Evolutionary conservation across 192 early-diverging fungal genomes (phyloP), one percentile per base, ranked within the genome.

Genomic region (Coemansia sp.): DNA sequence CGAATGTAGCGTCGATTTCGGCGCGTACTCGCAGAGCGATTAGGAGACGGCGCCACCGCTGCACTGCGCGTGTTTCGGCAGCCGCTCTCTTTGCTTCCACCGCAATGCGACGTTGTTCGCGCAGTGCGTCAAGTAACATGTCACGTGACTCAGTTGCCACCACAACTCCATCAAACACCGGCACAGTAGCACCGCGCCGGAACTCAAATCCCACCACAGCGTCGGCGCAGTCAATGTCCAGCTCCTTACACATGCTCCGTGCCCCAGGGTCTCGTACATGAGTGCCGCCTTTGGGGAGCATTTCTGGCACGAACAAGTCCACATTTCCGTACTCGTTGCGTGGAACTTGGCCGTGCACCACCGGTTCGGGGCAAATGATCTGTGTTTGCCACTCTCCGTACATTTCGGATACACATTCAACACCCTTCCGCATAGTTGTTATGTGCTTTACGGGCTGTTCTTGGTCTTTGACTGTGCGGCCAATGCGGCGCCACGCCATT

Each of bases 381-480:
- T 85, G 82, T 9, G 94, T 97, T 75, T 98, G 94, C 94, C 93
- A 97, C 57, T 89, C 87, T 31, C 89, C 96, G 70, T 85, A 97
- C 26, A 92, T 74, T 42, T 51, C 62, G 2, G 44, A 17, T 0
- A 54, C 54, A 12, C 52, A 59, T 38, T 57, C 59, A 7, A 23
- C 10, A 5, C 63, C 71, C 28, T 54, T 51, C 58, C 63, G 69
- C 7, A 60, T 40, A 22, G 11, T 55, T 8, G 31, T 34, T 8
- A 7, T 34, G 31, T 34, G 31, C 62, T 86, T 86, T 49, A 72
- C 26, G 0, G 86, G 81, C 25, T 52, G 52, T 50, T 77, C 81
- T 4, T 44, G 40, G 17, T 26, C 36, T 3, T 25, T 47, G 14
- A 79, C 64, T 10, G 22, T 31, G 22, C 68, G 71, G 23, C 76